These are phyloP conservation scores for Eucalyptus urophylla DNA, from an alignment of 345 rosid species.

Conservation along the genomic window DNA sequence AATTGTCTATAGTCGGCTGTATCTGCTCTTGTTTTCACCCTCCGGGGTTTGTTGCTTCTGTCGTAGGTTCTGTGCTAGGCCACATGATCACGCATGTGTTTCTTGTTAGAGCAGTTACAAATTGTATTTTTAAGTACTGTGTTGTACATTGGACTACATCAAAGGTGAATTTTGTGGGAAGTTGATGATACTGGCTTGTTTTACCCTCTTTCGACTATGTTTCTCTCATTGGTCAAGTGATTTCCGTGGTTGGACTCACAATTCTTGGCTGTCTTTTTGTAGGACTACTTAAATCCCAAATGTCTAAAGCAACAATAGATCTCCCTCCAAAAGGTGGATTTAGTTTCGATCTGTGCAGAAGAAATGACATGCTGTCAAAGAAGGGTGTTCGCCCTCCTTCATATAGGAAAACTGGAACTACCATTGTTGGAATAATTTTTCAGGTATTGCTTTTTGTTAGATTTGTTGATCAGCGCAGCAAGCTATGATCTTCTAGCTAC, in stretches of 20 bases:
- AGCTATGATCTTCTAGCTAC: background rate
- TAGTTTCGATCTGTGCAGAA: conserved; percentile 73
- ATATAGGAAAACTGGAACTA: conserved; percentile 80
- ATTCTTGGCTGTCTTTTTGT: background rate
- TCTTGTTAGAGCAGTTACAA: background rate
- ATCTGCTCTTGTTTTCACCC: background rate
- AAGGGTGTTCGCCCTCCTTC: conserved; percentile 60
- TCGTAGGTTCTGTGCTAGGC: background rate
- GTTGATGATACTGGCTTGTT: background rate
- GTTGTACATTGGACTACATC: background rate
- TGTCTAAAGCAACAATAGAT: conserved; percentile 40
- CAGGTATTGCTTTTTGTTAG: conserved; percentile 18
- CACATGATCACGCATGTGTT: background rate
- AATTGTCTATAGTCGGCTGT: background rate
- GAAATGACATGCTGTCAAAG: conserved; percentile 62
- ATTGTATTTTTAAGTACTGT: background rate
- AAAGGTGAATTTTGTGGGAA: background rate
- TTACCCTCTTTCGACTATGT: background rate
- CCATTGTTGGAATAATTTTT: conserved; percentile 80
- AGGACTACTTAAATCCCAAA: background rate
- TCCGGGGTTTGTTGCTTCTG: background rate
- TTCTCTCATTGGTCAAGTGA: background rate
- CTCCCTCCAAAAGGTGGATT: conserved; percentile 65
- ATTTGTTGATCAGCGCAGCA: background rate
- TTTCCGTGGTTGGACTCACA: background rate